These are phyloP conservation scores for Irpex lacteus DNA, from an alignment of 1,284 basidiomycete species.

Conservation along the genomic window DNA sequence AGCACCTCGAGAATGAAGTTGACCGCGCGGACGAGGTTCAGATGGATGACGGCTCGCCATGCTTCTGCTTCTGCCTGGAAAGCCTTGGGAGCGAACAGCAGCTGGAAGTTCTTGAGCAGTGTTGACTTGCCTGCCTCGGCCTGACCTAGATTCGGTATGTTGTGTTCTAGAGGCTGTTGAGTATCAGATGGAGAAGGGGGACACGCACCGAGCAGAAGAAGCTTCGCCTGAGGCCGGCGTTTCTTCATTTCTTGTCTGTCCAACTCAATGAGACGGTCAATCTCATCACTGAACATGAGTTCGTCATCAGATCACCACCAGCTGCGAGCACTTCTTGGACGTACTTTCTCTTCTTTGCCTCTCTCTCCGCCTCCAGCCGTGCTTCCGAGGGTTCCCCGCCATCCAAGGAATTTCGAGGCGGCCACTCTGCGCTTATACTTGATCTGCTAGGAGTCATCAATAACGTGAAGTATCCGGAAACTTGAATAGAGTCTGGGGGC, in stretches of 20 bases:
- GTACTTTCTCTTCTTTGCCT: constrained; percentile 17
- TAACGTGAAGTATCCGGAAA: too few species aligned
- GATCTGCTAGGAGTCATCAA: not conserved
- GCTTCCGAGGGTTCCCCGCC: not conserved
- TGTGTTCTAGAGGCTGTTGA: not conserved
- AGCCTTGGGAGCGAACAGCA: constrained; percentile 56
- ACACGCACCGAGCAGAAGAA: constrained; percentile 17
- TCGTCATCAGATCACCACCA: not conserved
- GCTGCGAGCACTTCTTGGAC: not conserved
- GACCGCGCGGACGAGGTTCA: constrained; percentile 60
- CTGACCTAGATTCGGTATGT: constrained; percentile 43
- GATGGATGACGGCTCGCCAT: constrained; percentile 62
- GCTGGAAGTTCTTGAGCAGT: constrained; percentile 62
- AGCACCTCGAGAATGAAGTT: constrained; percentile 54
- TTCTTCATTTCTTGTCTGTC: constrained; percentile 16
- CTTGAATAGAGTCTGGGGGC: too few species aligned
- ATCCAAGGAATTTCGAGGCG: constrained; percentile 10
- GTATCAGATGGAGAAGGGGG: not conserved
- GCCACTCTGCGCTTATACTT: constrained; percentile 13
- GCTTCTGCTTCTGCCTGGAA: constrained; percentile 54
- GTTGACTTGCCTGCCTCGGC: constrained; percentile 69
- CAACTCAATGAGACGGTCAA: constrained; percentile 17
- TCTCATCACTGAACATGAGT: constrained; percentile 12
- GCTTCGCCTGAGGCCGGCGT: constrained; percentile 15
- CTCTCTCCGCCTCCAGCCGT: constrained; percentile 12